These are phyloP conservation scores for Neltuma alba DNA, from an alignment of 306 rosid genomes.

Conservation along the genomic window DNA sequence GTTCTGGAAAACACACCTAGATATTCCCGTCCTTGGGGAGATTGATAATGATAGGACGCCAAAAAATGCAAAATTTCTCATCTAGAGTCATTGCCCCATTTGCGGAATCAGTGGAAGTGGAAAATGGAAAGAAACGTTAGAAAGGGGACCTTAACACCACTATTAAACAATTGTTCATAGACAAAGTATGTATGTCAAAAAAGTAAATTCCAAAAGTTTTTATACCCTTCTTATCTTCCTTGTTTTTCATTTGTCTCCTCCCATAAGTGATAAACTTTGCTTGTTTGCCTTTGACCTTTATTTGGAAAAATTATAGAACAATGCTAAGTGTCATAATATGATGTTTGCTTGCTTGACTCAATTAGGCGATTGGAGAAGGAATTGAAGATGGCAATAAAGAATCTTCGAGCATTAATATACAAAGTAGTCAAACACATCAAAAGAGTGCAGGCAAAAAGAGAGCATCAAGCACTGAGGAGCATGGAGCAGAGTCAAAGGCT, in stretches of 20 bases:
- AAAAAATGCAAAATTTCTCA: too few species aligned
- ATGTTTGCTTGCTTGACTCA: neutral
- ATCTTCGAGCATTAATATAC: neutral
- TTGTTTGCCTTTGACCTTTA: neutral
- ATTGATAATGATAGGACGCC: too few species aligned
- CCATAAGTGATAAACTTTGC: neutral
- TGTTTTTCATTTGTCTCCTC: neutral
- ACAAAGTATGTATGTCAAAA: too few species aligned
- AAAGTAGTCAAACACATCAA: neutral
- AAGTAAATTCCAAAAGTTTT: too few species aligned
- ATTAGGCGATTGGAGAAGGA: neutral
- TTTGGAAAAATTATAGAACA: neutral
- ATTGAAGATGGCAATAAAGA: neutral
- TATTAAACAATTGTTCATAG: too few species aligned
- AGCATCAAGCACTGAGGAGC: neutral
- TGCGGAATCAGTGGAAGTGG: too few species aligned
- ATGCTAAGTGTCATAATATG: neutral
- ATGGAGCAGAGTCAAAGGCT: neutral
- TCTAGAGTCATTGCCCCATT: too few species aligned
- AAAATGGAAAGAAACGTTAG: too few species aligned
- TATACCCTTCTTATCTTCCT: too few species aligned
- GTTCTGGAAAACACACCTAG: too few species aligned
- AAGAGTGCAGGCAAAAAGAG: neutral
- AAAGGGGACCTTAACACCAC: too few species aligned
- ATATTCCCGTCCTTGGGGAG: too few species aligned